These are phyloP conservation scores for Platanthera zijinensis DNA, from an alignment of 106 monocot species.

Conservation along the genomic window DNA sequence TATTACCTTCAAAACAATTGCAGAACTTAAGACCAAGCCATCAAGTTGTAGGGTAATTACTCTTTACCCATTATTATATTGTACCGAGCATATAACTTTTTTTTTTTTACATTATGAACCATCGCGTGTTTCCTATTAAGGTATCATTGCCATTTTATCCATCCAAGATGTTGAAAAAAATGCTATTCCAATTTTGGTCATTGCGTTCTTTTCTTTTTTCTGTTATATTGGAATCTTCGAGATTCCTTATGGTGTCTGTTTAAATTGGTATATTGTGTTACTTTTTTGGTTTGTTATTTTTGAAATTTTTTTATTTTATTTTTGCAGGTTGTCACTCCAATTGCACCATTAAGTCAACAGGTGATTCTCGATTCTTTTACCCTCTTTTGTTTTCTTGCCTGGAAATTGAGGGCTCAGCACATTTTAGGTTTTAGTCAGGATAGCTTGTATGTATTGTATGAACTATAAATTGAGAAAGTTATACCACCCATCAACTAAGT, in stretches of 20 bases:
- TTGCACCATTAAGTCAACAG: constrained; percentile 97
- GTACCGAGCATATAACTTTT: too few species aligned
- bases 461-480: neutral
- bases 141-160: too few species aligned
- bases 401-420: neutral
- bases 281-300: neutral
- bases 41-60: too few species aligned
- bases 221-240: neutral
- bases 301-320: neutral
- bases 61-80: too few species aligned
- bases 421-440: neutral
- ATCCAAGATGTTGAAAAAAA: too few species aligned
- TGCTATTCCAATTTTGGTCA: neutral
- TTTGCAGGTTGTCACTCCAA: constrained; percentile 90
- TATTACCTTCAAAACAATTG: too few species aligned
- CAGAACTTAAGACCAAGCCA: too few species aligned
- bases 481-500: neutral
- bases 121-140: too few species aligned
- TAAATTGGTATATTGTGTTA: neutral
- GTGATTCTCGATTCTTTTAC: constrained; percentile 23
- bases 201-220: neutral
- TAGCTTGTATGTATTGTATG: neutral
- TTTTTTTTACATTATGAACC: too few species aligned
- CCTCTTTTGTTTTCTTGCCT: constrained; percentile 2
- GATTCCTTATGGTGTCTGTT: neutral